phyloP scores from a whole-genome alignment of 129 eudicot species.

The carrot (Daucus carota) region DNA sequence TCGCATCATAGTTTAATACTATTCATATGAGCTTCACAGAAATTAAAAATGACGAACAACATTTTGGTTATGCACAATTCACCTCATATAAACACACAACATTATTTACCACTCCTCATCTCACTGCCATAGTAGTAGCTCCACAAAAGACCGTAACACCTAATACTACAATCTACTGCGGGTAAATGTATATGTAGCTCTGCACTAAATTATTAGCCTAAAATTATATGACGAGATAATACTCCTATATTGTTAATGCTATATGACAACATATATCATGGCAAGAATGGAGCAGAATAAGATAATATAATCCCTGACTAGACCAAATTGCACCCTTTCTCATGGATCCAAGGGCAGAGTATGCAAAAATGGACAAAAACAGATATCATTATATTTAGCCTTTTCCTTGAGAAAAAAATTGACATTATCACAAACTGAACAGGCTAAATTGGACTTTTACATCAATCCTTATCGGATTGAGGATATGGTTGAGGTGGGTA shows the following conservation, averaged over 20 bases:
- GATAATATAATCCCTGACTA: not conserved
- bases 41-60: not conserved
- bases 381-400: conserved; percentile 19
- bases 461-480: conserved; percentile 6
- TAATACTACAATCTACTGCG: not conserved
- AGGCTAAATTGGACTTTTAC: not conserved
- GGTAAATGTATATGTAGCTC: not conserved
- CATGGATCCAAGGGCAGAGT: conserved; percentile 18
- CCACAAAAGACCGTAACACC: not conserved
- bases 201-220: not conserved
- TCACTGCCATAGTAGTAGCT: not conserved
- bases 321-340: conserved; percentile 24
- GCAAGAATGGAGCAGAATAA: not conserved
- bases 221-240: not conserved
- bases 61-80: not conserved
- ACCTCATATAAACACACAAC: not conserved
- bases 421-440: conserved; percentile 10
- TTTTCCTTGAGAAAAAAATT: conserved; percentile 13
- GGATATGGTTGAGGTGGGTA: not conserved
- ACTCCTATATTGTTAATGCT: not conserved
- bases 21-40: not conserved
- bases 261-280: not conserved
- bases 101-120: not conserved
- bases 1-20: not conserved
- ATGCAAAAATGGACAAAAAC: conserved; percentile 21